Conservation (phyloP, 2,329 filamentous ascomycete species). For the Ophiostoma piceae region DNA sequence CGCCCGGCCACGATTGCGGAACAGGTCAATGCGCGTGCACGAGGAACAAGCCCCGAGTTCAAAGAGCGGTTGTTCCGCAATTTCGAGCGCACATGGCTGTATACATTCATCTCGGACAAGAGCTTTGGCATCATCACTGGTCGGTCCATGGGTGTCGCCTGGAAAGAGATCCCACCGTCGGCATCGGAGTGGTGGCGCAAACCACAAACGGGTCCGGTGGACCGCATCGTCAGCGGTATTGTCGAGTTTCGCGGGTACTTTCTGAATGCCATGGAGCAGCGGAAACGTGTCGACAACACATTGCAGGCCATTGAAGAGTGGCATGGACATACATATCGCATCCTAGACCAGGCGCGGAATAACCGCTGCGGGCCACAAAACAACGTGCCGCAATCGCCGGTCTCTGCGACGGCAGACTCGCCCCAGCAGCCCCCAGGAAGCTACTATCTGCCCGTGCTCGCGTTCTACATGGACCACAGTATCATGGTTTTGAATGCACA, state of each 20-base stretch:
- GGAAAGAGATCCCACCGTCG: slow-evolving; percentile 24
- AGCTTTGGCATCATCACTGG: slow-evolving; percentile 28
- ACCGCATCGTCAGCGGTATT: slow-evolving; percentile 30
- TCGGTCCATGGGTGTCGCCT: slow-evolving; percentile 26
- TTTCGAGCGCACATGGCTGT: slow-evolving; percentile 28
- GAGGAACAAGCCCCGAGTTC: slow-evolving; percentile 18
- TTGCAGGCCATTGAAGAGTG: slow-evolving; percentile 26
- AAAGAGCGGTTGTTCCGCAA: slow-evolving; percentile 26
- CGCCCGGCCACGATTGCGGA: slow-evolving; percentile 26
- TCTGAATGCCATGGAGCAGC: slow-evolving; percentile 25
- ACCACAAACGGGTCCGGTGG: slow-evolving; percentile 26
- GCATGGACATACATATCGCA: slow-evolving; percentile 26
- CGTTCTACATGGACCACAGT: slow-evolving; percentile 31
- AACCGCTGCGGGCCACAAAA: slow-evolving; percentile 20
- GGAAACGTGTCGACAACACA: slow-evolving; percentile 26
- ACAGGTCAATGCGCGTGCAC: slow-evolving; percentile 25
- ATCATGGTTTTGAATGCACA: slow-evolving; percentile 31
- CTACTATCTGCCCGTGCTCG: slow-evolving; percentile 26
- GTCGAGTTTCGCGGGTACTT: slow-evolving; percentile 28
- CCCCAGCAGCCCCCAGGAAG: slow-evolving; percentile 3
- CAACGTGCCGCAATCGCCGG: background rate
- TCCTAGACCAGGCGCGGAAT: slow-evolving; percentile 26
- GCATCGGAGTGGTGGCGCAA: slow-evolving; percentile 28
- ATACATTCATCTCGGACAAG: slow-evolving; percentile 27
- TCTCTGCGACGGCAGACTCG: background rate